Percentiles rank a stretch among this genome's conserved stretches.
These are phyloP conservation scores for Sclerotinia trifoliorum DNA, from an alignment of 2,329 filamentous ascomycete genomes.

Conservation along the genomic window DNA sequence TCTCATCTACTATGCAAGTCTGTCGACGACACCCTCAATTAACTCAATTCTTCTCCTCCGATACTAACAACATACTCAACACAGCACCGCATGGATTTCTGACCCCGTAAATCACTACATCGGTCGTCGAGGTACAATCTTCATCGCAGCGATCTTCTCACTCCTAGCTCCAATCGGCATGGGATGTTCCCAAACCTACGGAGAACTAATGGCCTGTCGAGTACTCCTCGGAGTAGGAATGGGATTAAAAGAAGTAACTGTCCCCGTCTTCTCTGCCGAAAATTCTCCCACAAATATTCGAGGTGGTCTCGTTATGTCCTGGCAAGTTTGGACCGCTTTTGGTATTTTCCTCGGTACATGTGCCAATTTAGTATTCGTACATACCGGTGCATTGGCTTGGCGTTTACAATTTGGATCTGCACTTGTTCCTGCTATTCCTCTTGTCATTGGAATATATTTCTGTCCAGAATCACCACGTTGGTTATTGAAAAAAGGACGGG, in stretches of 20 bases:
- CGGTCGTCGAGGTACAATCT: constrained; percentile 64
- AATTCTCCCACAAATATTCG: constrained; percentile 54
- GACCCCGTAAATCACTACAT: constrained; percentile 59
- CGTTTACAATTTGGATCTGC: constrained; percentile 63
- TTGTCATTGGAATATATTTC: constrained; percentile 56
- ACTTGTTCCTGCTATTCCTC: constrained; percentile 62
- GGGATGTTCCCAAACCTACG: constrained; percentile 58
- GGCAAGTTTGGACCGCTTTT: constrained; percentile 55
- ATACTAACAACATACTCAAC: background rate
- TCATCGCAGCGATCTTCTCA: constrained; percentile 61
- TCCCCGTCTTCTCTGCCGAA: constrained; percentile 55
- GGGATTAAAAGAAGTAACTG: constrained; percentile 54
- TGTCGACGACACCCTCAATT: background rate
- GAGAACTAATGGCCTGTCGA: constrained; percentile 55
- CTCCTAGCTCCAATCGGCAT: constrained; percentile 60
- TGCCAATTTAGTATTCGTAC: constrained; percentile 63
- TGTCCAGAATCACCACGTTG: constrained; percentile 66
- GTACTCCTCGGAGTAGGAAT: constrained; percentile 60
- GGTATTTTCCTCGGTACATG: constrained; percentile 66
- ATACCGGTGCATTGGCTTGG: constrained; percentile 60
- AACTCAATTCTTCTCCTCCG: no score
- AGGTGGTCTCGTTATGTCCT: constrained; percentile 56
- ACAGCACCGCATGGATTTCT: constrained; percentile 54
- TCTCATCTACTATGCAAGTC: background rate
- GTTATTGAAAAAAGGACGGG: constrained; percentile 61